These are phyloP conservation scores for Phytophthora boehmeriae DNA, from an alignment of 352 stramenopile genomes.

Conservation along the genomic window DNA sequence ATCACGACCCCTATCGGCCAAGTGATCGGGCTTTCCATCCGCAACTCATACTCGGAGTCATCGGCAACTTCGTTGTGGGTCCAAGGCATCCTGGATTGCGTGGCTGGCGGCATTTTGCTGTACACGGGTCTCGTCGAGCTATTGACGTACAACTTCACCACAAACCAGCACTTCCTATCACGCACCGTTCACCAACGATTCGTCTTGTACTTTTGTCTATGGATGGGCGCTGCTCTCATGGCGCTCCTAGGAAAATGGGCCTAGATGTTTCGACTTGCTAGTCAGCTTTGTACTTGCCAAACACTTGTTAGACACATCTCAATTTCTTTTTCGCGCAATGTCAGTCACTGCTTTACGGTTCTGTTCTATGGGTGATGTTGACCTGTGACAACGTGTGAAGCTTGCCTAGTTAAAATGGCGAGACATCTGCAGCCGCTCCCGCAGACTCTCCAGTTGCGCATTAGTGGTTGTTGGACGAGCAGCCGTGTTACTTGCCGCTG, in stretches of 20 bases:
- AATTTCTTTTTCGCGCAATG: background rate
- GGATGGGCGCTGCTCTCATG: conserved; percentile 58
- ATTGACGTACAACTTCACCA: conserved; percentile 76
- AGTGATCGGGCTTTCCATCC: conserved; percentile 60
- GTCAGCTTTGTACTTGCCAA: background rate
- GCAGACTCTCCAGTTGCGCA: conserved; percentile 32
- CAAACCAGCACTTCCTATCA: conserved; percentile 56
- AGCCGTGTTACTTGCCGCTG: conserved; percentile 7
- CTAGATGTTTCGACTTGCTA: conserved; percentile 9
- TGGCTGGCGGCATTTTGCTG: conserved; percentile 71
- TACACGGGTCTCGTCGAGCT: conserved; percentile 74
- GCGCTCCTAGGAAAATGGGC: conserved; percentile 72
- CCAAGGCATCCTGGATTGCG: conserved; percentile 63
- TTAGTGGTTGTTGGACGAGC: conserved; percentile 27
- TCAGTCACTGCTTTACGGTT: background rate
- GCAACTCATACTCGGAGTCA: conserved; percentile 54
- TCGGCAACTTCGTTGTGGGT: conserved; percentile 58
- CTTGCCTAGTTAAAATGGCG: conserved; percentile 33
- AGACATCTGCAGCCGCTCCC: conserved; percentile 39
- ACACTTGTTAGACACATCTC: background rate
- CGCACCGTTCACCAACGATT: conserved; percentile 31
- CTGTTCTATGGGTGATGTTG: background rate
- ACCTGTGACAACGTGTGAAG: conserved; percentile 1
- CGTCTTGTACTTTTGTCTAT: conserved; percentile 46
- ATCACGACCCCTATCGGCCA: conserved; percentile 66